A percentile compares a stretch with the other conserved stretches of the same genome.
Conservation (phyloP, 306 rosid genomes). For the Castanea sativa region DNA sequence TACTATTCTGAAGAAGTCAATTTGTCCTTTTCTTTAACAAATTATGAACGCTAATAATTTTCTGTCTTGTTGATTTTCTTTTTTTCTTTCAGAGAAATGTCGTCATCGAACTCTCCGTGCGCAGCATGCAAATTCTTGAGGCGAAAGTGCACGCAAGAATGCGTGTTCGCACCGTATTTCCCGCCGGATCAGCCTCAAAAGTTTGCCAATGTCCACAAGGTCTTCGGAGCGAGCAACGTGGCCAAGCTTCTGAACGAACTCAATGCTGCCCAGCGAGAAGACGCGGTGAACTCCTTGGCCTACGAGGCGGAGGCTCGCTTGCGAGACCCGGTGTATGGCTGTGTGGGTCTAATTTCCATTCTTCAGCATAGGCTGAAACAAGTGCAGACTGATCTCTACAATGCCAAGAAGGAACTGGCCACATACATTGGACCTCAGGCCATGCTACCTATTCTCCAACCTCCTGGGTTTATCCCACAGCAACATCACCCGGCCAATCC, state of each 20-base stretch:
- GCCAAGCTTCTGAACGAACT: conserved; percentile 80
- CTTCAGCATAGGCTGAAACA: conserved; percentile 68
- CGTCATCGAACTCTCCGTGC: conserved; percentile 77
- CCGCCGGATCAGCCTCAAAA: conserved; percentile 92
- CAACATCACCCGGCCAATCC: conserved; percentile 33
- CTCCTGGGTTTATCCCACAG: conserved; percentile 17
- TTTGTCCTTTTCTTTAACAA: background rate
- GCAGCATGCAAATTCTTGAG: conserved; percentile 84
- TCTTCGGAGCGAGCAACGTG: conserved; percentile 91
- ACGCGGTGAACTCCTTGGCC: conserved; percentile 87
- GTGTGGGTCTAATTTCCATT: conserved; percentile 87
- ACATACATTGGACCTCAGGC: conserved; percentile 71
- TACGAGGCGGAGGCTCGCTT: conserved; percentile 88
- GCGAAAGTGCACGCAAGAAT: conserved; percentile 88
- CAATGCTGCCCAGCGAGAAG: conserved; percentile 61
- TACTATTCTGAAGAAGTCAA: background rate
- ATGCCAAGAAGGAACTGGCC: conserved; percentile 76
- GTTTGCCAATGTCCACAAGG: conserved; percentile 78
- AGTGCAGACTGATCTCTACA: conserved; percentile 51
- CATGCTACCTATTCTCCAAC: conserved; percentile 30
- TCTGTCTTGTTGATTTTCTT: background rate
- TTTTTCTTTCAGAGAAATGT: conserved; percentile 15
- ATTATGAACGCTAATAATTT: conserved; percentile 14
- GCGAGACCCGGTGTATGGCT: conserved; percentile 86
- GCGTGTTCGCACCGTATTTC: conserved; percentile 91